Evolutionary conservation across 495 filamentous ascomycete genomes (phyloP), one percentile per base, ranked within the genome.

Genomic region (Aspergillus wentii): DNA sequence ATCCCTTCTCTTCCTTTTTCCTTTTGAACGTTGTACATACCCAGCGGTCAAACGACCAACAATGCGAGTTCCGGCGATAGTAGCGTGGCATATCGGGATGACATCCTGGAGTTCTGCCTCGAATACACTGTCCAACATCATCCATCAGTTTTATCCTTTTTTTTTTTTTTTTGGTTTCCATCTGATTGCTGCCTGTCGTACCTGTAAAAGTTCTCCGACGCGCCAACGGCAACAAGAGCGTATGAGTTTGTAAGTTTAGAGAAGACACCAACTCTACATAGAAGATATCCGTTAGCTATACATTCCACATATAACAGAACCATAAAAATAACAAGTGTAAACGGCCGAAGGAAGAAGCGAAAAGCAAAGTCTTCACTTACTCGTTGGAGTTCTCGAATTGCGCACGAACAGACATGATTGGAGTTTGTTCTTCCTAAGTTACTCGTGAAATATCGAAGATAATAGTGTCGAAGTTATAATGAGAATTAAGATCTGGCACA

Each of bases 371-470:
- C n/a, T n/a, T n/a, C n/a, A 70, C 79, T 59, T 64, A 97, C 92
- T 97, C 92, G 74, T 97, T 96, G 47, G 88, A 95, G 70, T 95
- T 96, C 69, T 97, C 92, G 61, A 97, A 98, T 71, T 92, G 83
- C 39, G 85, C 84, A 61, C 85, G 80, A 33, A 89, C 85, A 67
- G 85, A 80, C 85, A 89, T 89, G 56, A 40, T 56, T 48, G 13
- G 1, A n/a, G 16, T 3, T 30, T 25, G 6, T 38, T 14, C 16
- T 5, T 25, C n/a, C n/a, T n/a, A n/a, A n/a, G n/a, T n/a, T n/a
- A n/a, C n/a, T n/a, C n/a, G n/a, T n/a, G n/a, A n/a, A n/a, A n/a
- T n/a, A n/a, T n/a, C n/a, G n/a, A 13, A 28, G 25, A 13, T 3
- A 28, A 28, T 28, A 4, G 25, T 28, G 25, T 28, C 25, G 25